phyloP scores from a whole-genome alignment of 805 yeast species.

The Cyberlindnera xylosilytica region DNA sequence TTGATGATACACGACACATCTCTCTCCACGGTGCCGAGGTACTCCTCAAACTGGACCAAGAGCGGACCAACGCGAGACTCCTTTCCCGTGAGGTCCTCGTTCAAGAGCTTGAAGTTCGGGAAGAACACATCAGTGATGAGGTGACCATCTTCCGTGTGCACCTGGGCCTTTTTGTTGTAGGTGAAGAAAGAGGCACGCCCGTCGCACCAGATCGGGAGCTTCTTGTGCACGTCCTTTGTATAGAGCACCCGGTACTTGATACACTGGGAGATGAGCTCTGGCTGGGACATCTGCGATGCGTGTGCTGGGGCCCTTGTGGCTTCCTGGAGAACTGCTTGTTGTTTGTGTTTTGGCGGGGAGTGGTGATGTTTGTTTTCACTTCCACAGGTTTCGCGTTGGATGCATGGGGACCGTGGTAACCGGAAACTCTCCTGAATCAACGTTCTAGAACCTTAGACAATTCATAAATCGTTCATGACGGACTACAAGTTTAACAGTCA shows the following conservation, averaged over 20 bases:
- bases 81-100: constrained; percentile 16
- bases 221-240: constrained; percentile 22
- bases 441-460: too few species aligned
- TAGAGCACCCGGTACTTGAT: constrained; percentile 21
- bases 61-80: constrained; percentile 19
- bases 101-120: constrained; percentile 5
- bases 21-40: not conserved
- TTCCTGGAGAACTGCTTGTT: too few species aligned
- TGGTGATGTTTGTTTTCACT: too few species aligned
- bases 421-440: too few species aligned
- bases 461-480: too few species aligned
- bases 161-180: constrained; percentile 22
- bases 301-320: not conserved
- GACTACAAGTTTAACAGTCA: too few species aligned
- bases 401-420: too few species aligned
- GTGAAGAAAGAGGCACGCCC: constrained; percentile 22
- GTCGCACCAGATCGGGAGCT: constrained; percentile 25
- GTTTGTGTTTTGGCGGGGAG: too few species aligned
- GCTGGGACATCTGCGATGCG: not conserved
- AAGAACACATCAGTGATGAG: constrained; percentile 18
- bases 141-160: constrained; percentile 16
- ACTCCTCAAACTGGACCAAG: constrained; percentile 2
- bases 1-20: not conserved
- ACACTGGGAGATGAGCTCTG: constrained; percentile 20
- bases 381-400: too few species aligned